Conservation (phyloP, 2,329 filamentous ascomycete species). For the Aspergillus fructus region DNA sequence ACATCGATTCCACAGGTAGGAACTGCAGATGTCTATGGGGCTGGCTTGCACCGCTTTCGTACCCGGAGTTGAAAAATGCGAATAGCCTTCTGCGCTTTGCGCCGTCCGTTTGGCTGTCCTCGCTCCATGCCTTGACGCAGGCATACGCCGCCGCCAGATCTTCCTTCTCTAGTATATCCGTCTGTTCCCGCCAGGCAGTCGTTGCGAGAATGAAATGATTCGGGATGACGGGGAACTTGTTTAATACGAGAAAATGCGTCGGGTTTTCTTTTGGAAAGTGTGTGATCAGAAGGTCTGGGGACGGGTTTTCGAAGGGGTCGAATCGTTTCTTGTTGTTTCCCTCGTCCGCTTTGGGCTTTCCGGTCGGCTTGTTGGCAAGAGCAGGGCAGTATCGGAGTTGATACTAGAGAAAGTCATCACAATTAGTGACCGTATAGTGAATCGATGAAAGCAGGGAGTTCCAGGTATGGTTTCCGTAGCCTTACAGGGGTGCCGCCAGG, state of each 20-base stretch:
- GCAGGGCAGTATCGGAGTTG: slow-evolving; percentile 51
- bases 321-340: slow-evolving; percentile 28
- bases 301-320: slow-evolving; percentile 48
- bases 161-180: slow-evolving; percentile 42
- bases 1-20: slow-evolving; percentile 47
- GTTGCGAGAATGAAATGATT: slow-evolving; percentile 53
- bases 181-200: slow-evolving; percentile 43
- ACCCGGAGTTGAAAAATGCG: slow-evolving; percentile 52
- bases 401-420: slow-evolving; percentile 32
- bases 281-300: slow-evolving; percentile 42
- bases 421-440: slow-evolving; percentile 1
- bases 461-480: neutral
- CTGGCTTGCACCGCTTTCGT: slow-evolving; percentile 50
- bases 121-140: slow-evolving; percentile 43
- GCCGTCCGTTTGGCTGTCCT: slow-evolving; percentile 7
- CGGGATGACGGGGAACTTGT: slow-evolving; percentile 50
- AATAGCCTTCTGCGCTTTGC: slow-evolving; percentile 34
- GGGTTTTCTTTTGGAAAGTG: slow-evolving; percentile 36
- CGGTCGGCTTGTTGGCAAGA: slow-evolving; percentile 45
- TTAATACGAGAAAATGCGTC: slow-evolving; percentile 44
- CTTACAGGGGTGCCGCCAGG: slow-evolving; percentile 36
- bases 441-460: neutral
- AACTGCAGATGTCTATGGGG: slow-evolving; percentile 50
- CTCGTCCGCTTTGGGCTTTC: slow-evolving; percentile 22
- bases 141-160: slow-evolving; percentile 44